phyloP scores from a whole-genome alignment of 2,329 filamentous ascomycete species.

The Trichoderma pleuroti region DNA sequence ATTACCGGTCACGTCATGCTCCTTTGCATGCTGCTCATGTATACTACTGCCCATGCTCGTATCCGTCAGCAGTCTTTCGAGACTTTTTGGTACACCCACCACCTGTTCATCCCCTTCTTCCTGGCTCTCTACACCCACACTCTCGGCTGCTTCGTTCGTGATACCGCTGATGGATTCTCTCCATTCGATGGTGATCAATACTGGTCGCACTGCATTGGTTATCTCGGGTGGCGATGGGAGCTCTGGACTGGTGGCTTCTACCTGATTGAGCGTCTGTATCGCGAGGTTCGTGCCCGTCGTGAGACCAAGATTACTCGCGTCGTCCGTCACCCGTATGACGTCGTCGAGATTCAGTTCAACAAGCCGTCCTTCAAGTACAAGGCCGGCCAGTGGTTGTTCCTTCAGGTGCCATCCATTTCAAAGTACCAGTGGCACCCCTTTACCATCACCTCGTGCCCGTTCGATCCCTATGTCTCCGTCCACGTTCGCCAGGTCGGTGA shows the following conservation, averaged over 20 bases:
- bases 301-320: conserved; percentile 89
- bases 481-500: conserved; percentile 96
- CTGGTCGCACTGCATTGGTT: conserved; percentile 92
- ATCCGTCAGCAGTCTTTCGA: conserved; percentile 97
- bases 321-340: conserved; percentile 92
- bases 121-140: conserved; percentile 94
- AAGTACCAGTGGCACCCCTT: conserved; percentile 96
- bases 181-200: conserved; percentile 79
- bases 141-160: conserved; percentile 92
- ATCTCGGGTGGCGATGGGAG: conserved; percentile 97
- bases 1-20: conserved; percentile 97
- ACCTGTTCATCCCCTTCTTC: conserved; percentile 95
- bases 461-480: conserved; percentile 89
- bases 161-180: conserved; percentile 66
- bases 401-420: conserved; percentile 87
- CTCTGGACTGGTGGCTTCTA: conserved; percentile 82
- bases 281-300: conserved; percentile 80
- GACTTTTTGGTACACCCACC: conserved; percentile 99
- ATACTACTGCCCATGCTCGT: conserved; percentile 87
- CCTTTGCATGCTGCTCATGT: conserved; percentile 98
- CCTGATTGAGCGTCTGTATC: conserved; percentile 81
- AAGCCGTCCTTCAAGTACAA: conserved; percentile 98
- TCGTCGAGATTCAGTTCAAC: conserved; percentile 93
- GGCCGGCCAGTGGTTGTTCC: conserved; percentile 95
- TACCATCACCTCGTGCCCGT: conserved; percentile 97